Evolutionary conservation across 192 early-diverging fungal genomes (phyloP), one percentile per base, ranked within the genome.

Genomic region (Gigaspora rosea): DNA sequence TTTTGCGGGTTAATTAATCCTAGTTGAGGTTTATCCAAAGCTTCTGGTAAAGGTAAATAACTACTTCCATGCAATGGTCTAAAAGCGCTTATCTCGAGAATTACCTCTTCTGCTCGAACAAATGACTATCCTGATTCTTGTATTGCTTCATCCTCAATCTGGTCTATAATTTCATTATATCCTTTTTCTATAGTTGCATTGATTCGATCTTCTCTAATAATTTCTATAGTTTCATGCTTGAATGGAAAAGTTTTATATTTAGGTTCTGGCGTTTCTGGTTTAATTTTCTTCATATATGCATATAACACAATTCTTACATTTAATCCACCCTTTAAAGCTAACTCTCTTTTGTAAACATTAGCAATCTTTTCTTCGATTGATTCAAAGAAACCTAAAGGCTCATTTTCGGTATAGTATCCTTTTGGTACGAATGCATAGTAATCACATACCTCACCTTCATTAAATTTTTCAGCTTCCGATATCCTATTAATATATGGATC

Each of bases 1-100:
- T 52, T 71, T 22, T 71, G 41, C 13, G 18, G 51, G 27, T 71
- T 71, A 52, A 71, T 71, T 71, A 71, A n/a, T 10, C 48, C 69
- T 32, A 71, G 51, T 32, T 71, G 69, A 2, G 69, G 50, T 0
- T 71, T 71, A 71, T 32, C 20, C 11, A 47, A 71, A 9, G 49
- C 4, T 2, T 71, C 48, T 71, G 69, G 49, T 27, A 71, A 15
- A 15, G 41, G 47, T 22, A 71, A 51, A n/a, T 52, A 50, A 0
- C 10, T 50, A 27, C 69, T 71, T 4, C 51, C 70, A 16, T 50
- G 49, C 4, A 72, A 7, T 56, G 51, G 70, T 32, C 50, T 49
- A 12, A 52, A 72, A 0, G 70, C 70, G 12, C 70, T 72, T 35
- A 72, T 72, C 10, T 72, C 52, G 0, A 72, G 27, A 27, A 50